Percentiles rank a stretch among this genome's conserved stretches.
Evolutionary conservation across 257 asterid genomes (phyloP).

Genomic region (Coffea canephora): DNA sequence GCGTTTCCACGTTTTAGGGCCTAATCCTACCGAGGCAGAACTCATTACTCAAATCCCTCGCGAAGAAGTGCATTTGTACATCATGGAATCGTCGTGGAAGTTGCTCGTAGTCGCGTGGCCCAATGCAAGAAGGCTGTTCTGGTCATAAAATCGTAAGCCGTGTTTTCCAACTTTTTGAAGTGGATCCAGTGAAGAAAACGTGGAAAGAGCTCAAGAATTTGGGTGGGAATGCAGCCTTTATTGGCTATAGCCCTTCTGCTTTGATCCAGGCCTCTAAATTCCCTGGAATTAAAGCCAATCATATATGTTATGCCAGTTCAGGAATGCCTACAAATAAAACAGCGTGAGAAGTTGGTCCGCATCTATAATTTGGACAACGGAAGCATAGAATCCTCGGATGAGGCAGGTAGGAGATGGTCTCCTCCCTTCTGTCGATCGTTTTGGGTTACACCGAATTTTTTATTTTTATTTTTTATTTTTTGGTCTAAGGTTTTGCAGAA

Average conservation of each 20-base stretch:
- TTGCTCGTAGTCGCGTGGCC: no score
- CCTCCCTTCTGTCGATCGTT: not conserved
- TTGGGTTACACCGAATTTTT: not conserved
- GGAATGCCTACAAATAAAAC: not conserved
- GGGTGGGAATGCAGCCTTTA: not conserved
- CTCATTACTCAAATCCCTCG: no score
- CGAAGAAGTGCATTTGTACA: no score
- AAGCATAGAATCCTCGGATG: not conserved
- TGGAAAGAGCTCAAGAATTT: not conserved
- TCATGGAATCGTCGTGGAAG: no score
- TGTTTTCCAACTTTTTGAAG: no score
- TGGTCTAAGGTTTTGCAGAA: no score
- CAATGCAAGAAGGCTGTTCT: no score
- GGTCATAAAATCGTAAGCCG: no score
- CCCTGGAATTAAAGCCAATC: constrained; percentile 1
- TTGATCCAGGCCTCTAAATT: not conserved
- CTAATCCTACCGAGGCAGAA: not conserved
- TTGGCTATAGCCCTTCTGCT: not conserved
- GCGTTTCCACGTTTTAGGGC: not conserved
- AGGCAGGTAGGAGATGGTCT: not conserved
- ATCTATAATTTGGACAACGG: not conserved
- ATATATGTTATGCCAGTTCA: not conserved
- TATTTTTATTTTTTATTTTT: no score
- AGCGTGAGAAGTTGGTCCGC: not conserved
- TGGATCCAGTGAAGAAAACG: no score